Evolutionary conservation across 2,329 filamentous ascomycete species (phyloP).

Genomic region (Aureobasidium sp.): DNA sequence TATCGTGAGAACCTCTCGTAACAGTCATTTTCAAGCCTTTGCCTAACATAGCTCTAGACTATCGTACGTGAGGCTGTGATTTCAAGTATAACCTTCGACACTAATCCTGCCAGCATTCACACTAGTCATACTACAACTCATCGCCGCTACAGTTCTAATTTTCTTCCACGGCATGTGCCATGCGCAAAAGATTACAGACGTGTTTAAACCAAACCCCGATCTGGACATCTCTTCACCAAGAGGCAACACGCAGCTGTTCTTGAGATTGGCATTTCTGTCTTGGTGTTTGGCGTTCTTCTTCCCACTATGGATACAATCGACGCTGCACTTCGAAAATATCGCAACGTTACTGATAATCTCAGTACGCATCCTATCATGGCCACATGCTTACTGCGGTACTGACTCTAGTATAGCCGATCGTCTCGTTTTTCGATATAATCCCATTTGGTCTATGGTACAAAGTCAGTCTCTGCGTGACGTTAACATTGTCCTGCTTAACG

Average conservation of each 20-base stretch:
- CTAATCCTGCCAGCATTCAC: not conserved
- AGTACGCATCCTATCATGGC: not conserved
- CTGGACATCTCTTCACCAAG: not conserved
- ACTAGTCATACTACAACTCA: not conserved
- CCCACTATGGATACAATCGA: conserved; percentile 10
- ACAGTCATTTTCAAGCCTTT: not conserved
- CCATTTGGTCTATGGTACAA: not conserved
- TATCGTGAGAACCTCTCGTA: not conserved
- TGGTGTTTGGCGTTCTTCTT: not conserved
- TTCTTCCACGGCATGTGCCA: not conserved
- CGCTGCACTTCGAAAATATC: conserved; percentile 13
- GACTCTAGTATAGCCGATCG: not conserved
- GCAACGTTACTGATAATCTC: conserved; percentile 11
- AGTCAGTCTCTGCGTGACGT: not conserved
- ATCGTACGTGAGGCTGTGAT: not conserved
- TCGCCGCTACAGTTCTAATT: not conserved
- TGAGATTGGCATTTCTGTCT: not conserved
- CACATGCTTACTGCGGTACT: not conserved
- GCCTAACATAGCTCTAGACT: not conserved
- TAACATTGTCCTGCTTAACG: not conserved
- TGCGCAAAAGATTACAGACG: not conserved
- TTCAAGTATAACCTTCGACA: not conserved
- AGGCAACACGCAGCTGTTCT: not conserved
- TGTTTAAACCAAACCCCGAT: not conserved
- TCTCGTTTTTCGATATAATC: not conserved